Percentiles rank a stretch among this genome's conserved stretches.
These are phyloP conservation scores for Fraxinus xanthoxyloides DNA, from an alignment of 305 asterid genomes.

Conservation along the genomic window DNA sequence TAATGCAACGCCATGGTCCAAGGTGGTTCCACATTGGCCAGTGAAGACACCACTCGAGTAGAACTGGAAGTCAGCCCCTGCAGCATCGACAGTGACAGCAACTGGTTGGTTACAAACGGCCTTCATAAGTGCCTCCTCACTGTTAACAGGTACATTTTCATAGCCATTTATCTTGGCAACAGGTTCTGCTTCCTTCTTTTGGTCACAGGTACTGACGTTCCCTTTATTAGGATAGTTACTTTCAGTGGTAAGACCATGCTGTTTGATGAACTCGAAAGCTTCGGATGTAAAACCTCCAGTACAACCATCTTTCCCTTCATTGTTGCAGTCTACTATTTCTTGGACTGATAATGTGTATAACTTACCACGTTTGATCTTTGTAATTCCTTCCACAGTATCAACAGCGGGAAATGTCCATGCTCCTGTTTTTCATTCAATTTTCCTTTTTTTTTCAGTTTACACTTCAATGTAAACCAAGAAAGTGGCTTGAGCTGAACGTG, in stretches of 20 bases:
- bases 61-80: conserved; percentile 10
- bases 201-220: background rate
- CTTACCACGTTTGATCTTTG: too few relatives aligned
- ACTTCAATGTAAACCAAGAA: too few relatives aligned
- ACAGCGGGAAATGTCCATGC: too few relatives aligned
- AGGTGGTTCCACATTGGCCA: conserved; percentile 21
- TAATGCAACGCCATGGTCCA: conserved; percentile 9
- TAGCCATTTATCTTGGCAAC: conserved; percentile 18
- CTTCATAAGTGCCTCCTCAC: background rate
- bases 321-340: too few relatives aligned
- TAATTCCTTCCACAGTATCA: too few relatives aligned
- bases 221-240: conserved; percentile 11
- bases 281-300: background rate
- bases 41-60: conserved; percentile 16
- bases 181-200: conserved; percentile 16
- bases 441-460: too few relatives aligned
- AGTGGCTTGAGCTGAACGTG: too few relatives aligned
- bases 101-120: conserved; percentile 21
- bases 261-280: conserved; percentile 18
- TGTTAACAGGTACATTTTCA: background rate
- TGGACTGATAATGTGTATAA: too few relatives aligned
- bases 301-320: too few relatives aligned
- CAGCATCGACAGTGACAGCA: conserved; percentile 11
- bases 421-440: too few relatives aligned
- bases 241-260: conserved; percentile 7